Conservation (phyloP, 2,329 filamentous ascomycete species). For the Ascochyta fabae region DNA sequence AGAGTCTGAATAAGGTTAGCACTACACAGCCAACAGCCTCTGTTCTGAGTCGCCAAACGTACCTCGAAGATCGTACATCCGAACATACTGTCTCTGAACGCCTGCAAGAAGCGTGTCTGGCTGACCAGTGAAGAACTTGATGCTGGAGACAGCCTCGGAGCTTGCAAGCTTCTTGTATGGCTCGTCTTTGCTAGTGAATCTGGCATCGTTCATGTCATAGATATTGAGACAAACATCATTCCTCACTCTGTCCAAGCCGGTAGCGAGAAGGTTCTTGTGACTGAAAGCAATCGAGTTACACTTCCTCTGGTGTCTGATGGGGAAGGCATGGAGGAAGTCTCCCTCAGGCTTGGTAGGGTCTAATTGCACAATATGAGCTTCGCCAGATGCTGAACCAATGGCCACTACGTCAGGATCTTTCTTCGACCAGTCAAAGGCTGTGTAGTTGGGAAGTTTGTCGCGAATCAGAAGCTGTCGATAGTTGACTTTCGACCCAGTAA, state of each 20-base stretch:
- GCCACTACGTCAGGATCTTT: conserved; percentile 71
- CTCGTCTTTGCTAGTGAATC: conserved; percentile 60
- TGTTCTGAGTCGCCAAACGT: conserved; percentile 23
- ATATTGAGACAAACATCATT: conserved; percentile 84
- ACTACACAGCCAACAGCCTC: neutral
- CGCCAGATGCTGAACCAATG: conserved; percentile 75
- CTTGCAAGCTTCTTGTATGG: conserved; percentile 63
- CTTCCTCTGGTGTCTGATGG: conserved; percentile 75
- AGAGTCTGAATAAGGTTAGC: conserved; percentile 42
- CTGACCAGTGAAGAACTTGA: conserved; percentile 80
- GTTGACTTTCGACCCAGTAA: conserved; percentile 49
- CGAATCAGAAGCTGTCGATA: conserved; percentile 62
- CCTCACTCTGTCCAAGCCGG: conserved; percentile 79
- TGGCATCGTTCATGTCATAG: conserved; percentile 72
- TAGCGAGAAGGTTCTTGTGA: conserved; percentile 72
- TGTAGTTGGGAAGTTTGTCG: conserved; percentile 65
- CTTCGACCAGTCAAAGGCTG: conserved; percentile 71
- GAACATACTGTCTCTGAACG: conserved; percentile 75
- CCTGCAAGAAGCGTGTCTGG: conserved; percentile 78
- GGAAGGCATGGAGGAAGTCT: conserved; percentile 65
- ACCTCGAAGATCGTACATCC: conserved; percentile 82
- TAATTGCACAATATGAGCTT: conserved; percentile 76
- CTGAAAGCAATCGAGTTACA: conserved; percentile 86
- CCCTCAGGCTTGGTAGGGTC: conserved; percentile 63
- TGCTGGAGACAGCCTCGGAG: conserved; percentile 77